These are phyloP conservation scores for Cryptococcus depauperatus DNA, from an alignment of 1,284 basidiomycete genomes.

Conservation along the genomic window DNA sequence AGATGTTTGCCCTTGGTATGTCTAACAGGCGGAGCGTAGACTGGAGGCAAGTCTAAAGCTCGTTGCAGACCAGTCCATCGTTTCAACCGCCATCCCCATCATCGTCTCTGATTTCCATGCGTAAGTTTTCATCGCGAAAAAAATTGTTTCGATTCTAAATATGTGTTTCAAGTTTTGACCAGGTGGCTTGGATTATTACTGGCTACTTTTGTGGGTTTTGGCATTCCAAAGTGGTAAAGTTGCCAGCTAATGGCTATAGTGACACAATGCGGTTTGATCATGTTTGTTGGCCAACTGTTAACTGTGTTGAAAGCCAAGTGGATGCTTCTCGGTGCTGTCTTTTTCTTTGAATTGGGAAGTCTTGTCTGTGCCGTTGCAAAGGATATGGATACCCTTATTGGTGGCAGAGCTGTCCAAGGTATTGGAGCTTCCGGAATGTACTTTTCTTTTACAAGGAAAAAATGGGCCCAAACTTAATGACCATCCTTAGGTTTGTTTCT, in stretches of 20 bases:
- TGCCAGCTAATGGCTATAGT: conserved; percentile 8
- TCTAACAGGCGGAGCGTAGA: neutral
- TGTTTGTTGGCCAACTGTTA: conserved; percentile 46
- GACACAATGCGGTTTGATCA: conserved; percentile 44
- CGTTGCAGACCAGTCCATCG: conserved; percentile 38
- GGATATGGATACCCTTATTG: conserved; percentile 45
- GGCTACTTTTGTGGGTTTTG: conserved; percentile 47
- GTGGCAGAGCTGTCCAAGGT: conserved; percentile 48
- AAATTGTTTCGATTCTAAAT: neutral
- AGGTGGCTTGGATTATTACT: conserved; percentile 47
- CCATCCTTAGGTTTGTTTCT: conserved; percentile 41
- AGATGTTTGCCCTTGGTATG: conserved; percentile 21
- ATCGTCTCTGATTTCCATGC: conserved; percentile 49
- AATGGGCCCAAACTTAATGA: conserved; percentile 10
- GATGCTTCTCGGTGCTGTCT: conserved; percentile 47
- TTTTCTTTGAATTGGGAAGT: conserved; percentile 48
- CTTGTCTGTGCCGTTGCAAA: conserved; percentile 50
- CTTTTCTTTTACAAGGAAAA: too few relatives aligned
- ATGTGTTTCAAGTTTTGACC: conserved; percentile 19
- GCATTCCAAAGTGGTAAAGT: too few relatives aligned
- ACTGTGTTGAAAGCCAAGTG: conserved; percentile 46
- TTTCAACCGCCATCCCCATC: conserved; percentile 46
- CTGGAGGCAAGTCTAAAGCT: conserved; percentile 13
- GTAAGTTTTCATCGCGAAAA: conserved; percentile 7
- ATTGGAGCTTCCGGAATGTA: conserved; percentile 20